Evolutionary conservation across 192 early-diverging fungal species (phyloP), one percentile per base, ranked within the genome.

Genomic region (Kickxella alabastrina): DNA sequence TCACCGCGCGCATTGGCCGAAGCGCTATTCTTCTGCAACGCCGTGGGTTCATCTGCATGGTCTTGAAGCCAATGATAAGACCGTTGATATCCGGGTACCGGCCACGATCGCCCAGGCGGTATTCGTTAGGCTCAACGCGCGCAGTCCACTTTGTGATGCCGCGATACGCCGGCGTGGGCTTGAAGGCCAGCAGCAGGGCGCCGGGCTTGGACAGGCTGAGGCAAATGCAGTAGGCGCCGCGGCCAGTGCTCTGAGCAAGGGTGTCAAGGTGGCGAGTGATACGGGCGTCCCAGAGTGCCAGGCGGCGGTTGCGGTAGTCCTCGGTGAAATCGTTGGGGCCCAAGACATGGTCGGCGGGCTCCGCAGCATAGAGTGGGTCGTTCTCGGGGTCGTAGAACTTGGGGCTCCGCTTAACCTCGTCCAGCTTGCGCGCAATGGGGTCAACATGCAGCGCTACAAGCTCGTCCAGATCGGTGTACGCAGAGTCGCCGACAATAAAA

Each of bases 401-500:
- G 15, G 79, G 70, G 73, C 83, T 85, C 15, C 76, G 68, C 57
- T 81, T 79, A 18, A 90, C 69, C 26, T 85, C 81, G 37, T 87
- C 79, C 8, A 92, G 82, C 52, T 81, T 83, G 18, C 77, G 77
- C 23, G 68, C 68, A 57, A 93, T 89, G 1, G 91, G 83, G 50
- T 95, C 95, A 18, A 98, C 83, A 53, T 94, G 87, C 18, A 85
- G 80, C 4, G 91, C 92, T 15, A 96, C 72, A 50, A 98, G 78
- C 63, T 98, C 87, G 51, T 98, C 95, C 35, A 98, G 62, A 54
- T 93, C 93, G n/a, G 81, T 75, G 65, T 86, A 98, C 25, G 79
- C 76, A 21, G 75, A 49, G 9, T 82, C 79, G 23, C 84, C 88
- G 24, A 93, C 78, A 19, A 80, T 78, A 34, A 93, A 78, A 6